A percentile compares a stretch with the other conserved stretches of the same genome.
phyloP scores from a whole-genome alignment of 2,329 filamentous ascomycete genomes.

The Sarocladium kiliense region DNA sequence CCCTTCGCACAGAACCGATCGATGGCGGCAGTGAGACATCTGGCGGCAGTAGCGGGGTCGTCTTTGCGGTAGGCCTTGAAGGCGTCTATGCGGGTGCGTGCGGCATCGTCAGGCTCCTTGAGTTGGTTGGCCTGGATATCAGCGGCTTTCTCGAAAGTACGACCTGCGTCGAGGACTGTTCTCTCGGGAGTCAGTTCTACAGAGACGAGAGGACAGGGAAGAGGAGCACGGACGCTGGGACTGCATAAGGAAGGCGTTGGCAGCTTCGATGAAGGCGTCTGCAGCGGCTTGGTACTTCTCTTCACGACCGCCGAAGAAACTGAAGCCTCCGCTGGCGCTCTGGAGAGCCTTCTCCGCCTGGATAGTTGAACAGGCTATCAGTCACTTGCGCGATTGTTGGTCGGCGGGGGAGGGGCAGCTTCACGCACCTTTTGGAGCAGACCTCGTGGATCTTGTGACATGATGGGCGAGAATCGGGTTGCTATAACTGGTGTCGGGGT shows the following conservation, averaged over 20 bases:
- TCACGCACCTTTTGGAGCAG: slow-evolving; percentile 67
- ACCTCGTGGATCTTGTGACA: slow-evolving; percentile 73
- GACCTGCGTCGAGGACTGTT: slow-evolving; percentile 76
- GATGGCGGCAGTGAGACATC: slow-evolving; percentile 75
- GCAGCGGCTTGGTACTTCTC: slow-evolving; percentile 90
- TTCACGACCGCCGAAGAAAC: slow-evolving; percentile 78
- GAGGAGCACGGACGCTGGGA: slow-evolving; percentile 60
- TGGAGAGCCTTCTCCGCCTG: slow-evolving; percentile 83
- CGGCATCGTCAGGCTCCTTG: slow-evolving; percentile 88
- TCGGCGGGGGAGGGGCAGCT: slow-evolving; percentile 17
- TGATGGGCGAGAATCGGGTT: slow-evolving; percentile 32
- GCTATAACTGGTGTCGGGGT: no score
- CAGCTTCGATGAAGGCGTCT: slow-evolving; percentile 82
- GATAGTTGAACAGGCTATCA: neutral
- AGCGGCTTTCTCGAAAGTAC: slow-evolving; percentile 84
- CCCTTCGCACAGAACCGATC: slow-evolving; percentile 82
- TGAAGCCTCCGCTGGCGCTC: slow-evolving; percentile 75
- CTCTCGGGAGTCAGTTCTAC: neutral
- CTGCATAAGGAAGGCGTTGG: slow-evolving; percentile 86
- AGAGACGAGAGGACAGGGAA: neutral
- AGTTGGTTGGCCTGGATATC: slow-evolving; percentile 72
- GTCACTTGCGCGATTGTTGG: slow-evolving; percentile 9
- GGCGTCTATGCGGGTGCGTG: slow-evolving; percentile 81
- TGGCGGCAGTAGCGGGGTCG: slow-evolving; percentile 74
- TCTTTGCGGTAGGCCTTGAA: slow-evolving; percentile 93